Evolutionary conservation across 2,329 filamentous ascomycete genomes (phyloP).

Genomic region (Colletotrichum sublineola): DNA sequence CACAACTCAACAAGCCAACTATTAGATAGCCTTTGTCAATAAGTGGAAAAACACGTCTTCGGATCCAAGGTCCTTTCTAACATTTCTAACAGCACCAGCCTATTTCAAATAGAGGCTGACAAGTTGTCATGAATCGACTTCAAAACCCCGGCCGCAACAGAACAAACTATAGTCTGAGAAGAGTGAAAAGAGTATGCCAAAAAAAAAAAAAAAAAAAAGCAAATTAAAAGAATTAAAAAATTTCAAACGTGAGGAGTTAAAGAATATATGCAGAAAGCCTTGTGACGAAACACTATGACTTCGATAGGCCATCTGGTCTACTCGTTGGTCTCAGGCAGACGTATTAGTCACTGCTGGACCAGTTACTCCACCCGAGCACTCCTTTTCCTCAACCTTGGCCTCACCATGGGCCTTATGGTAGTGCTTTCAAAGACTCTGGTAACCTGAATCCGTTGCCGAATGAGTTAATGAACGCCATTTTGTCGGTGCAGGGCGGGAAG

Average conservation of each 20-base stretch:
- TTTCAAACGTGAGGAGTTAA: too few relatives aligned
- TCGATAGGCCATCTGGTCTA: too few relatives aligned
- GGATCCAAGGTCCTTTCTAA: not conserved
- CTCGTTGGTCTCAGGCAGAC: too few relatives aligned
- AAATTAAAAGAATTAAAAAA: not conserved
- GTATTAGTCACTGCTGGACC: too few relatives aligned
- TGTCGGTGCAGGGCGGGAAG: too few relatives aligned
- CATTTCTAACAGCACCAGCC: not conserved
- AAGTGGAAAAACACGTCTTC: not conserved
- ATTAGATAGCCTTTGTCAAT: not conserved
- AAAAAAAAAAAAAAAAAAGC: not conserved
- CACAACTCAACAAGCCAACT: not conserved
- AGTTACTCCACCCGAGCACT: too few relatives aligned
- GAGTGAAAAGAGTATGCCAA: not conserved
- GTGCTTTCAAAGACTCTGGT: not conserved
- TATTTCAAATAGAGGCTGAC: not conserved
- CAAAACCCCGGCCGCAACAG: not conserved
- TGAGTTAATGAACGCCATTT: too few relatives aligned
- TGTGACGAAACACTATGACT: too few relatives aligned
- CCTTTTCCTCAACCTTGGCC: not conserved
- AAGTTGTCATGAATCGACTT: not conserved
- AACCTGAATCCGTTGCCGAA: too few relatives aligned
- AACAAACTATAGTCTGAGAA: not conserved
- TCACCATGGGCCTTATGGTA: not conserved
- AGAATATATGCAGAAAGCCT: too few relatives aligned